Evolutionary conservation across 805 yeast species (phyloP).

Genomic region (Schwanniomyces polymorphus): DNA sequence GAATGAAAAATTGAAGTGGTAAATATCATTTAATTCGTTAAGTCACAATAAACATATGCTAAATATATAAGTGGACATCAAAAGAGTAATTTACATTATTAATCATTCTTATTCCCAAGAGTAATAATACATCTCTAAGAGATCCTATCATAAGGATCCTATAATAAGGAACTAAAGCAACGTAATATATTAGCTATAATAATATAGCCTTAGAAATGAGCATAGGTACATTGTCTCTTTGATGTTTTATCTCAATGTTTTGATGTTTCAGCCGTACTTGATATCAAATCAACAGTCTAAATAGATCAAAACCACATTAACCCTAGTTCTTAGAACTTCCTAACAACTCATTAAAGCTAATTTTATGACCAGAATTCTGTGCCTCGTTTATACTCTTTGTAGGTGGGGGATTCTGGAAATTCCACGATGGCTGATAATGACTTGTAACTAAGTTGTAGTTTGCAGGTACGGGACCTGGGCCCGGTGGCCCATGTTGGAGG

Average conservation of each 20-base stretch:
- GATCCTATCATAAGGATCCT: neutral
- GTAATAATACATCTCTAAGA: neutral
- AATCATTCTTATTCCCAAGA: too few species aligned
- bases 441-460: slow-evolving; percentile 1
- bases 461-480: slow-evolving; percentile 4
- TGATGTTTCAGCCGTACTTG: neutral
- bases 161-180: neutral
- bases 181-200: too few species aligned
- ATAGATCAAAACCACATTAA: slow-evolving; percentile 3
- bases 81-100: neutral
- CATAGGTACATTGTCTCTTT: too few species aligned
- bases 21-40: neutral
- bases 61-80: neutral
- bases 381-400: neutral
- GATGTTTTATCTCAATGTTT: neutral
- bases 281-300: slow-evolving; percentile 1
- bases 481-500: slow-evolving; percentile 14
- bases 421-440: slow-evolving; percentile 7
- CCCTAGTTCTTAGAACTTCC: slow-evolving; percentile 21
- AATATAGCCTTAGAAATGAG: too few species aligned
- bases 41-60: neutral
- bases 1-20: neutral
- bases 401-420: slow-evolving; percentile 5
- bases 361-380: slow-evolving; percentile 31
- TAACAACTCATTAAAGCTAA: slow-evolving; percentile 40